Base-by-base conservation (phyloP, 177 flowering plant species). In the Vitis hybrid region DNA sequence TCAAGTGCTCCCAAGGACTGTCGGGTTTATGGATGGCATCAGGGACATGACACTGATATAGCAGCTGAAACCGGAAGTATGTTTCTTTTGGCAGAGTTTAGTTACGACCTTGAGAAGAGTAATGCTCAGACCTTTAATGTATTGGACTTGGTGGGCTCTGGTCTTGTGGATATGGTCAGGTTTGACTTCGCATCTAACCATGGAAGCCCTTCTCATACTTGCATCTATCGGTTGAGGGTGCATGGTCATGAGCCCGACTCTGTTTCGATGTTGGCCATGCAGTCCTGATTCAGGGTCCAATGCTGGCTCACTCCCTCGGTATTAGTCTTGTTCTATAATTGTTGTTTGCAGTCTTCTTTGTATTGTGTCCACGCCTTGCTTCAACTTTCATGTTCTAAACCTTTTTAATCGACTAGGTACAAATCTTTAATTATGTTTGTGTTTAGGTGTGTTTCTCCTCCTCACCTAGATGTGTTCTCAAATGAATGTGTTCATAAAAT, bases 1-100 rank as follows among this genome's bases (percentile, higher is more conserved):
- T 83, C 97, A 19, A 90, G 90, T 76, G 99, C 99, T 71, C 99
- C 97, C 11, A 95, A 92, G 82, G 81, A 86, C 69, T 90, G 94
- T 68, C 81, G 83, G 48, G 79, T 93, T 22, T 82, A 82, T 50
- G 99, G 90, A 59, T 93, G 96, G 96, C 71, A 79, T 29, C 81
- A 79, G 61, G 79, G 67, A 12, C 59, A 15, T 22, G 80, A 72
- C 26, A 18, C 19, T n/a, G 80, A 78, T 49, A 39, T 45, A 52
- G 69, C 75, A 9, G 71, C 45, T 48, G 79, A 74, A 45, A 19
- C 50, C 4, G 81, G 71, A 53, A 79, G 76, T 72, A 84, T 73
- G 86, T 73, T 74, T 61, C 79, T 75, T 54, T 66, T 93, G 67
- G 65, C 86, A 10, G 90, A 92, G 73, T 93, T 96, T 68, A 82